Conservation (phyloP, 345 rosid genomes). For the Syzygium grande region DNA sequence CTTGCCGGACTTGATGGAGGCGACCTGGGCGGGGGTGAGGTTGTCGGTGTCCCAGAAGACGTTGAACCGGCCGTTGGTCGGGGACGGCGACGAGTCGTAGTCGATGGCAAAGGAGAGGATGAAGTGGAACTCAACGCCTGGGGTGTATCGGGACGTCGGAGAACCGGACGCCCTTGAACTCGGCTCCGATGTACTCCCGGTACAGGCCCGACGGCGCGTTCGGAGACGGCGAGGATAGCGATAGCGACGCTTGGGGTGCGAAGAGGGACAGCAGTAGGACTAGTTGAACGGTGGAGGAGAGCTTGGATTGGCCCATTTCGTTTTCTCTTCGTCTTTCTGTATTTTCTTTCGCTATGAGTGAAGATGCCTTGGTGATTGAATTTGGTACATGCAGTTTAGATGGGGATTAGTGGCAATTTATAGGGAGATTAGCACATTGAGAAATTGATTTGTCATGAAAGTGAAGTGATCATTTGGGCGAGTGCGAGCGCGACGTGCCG, state of each 20-base stretch:
- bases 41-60: constrained; percentile 27
- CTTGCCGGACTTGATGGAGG: constrained; percentile 13
- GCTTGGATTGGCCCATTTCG: not conserved
- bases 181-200: constrained; percentile 25
- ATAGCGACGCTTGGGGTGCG: not conserved
- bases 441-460: no score
- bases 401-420: not conserved
- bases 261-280: not conserved
- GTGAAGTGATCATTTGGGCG: not conserved
- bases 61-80: constrained; percentile 25
- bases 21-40: constrained; percentile 15
- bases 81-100: constrained; percentile 15
- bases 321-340: not conserved
- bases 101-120: constrained; percentile 35
- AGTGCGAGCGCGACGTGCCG: not conserved
- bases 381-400: not conserved
- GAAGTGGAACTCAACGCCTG: constrained; percentile 18
- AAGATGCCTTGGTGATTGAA: not conserved
- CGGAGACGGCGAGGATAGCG: not conserved
- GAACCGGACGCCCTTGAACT: constrained; percentile 16
- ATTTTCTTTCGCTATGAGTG: not conserved
- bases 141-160: constrained; percentile 16
- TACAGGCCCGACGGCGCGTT: constrained; percentile 7
- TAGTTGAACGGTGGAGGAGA: not conserved
- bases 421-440: not conserved